A percentile compares a stretch with the other conserved stretches of the same genome.
Conservation (phyloP, 2,329 filamentous ascomycete genomes). For the Penicillium sp. region DNA sequence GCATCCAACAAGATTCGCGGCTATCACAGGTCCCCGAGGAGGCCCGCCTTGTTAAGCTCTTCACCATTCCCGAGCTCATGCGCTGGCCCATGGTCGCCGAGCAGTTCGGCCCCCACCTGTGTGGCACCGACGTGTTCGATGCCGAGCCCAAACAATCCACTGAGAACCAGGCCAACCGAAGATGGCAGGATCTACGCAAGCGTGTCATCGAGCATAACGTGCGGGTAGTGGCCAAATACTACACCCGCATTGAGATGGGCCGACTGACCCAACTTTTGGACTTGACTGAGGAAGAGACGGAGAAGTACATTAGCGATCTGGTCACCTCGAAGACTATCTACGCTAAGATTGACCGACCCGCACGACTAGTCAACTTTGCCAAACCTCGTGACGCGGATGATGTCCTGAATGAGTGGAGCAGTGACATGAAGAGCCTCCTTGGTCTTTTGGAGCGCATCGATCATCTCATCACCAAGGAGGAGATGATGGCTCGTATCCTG, state of each 20-base stretch:
- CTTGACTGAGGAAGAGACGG: constrained; percentile 90
- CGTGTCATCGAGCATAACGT: constrained; percentile 99
- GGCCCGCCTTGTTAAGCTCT: constrained; percentile 84
- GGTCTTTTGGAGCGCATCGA: constrained; percentile 88
- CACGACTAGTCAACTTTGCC: constrained; percentile 88
- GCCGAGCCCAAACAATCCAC: constrained; percentile 60
- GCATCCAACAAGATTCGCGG: constrained; percentile 81
- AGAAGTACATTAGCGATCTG: constrained; percentile 97
- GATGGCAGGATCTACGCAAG: constrained; percentile 95
- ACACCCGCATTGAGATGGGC: constrained; percentile 92
- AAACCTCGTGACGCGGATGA: constrained; percentile 95
- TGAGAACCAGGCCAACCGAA: constrained; percentile 77
- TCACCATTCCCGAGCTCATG: constrained; percentile 96
- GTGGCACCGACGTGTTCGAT: constrained; percentile 86
- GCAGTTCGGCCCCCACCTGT: constrained; percentile 84
- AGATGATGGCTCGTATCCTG: constrained; percentile 99
- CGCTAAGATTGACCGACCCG: constrained; percentile 94
- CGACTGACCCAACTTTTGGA: constrained; percentile 89
- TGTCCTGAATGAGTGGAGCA: constrained; percentile 96
- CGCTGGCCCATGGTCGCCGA: constrained; percentile 93
- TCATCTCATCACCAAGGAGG: constrained; percentile 98
- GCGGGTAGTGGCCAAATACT: constrained; percentile 96
- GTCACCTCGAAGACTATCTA: constrained; percentile 98
- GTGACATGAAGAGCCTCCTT: constrained; percentile 92
- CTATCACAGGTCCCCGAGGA: constrained; percentile 77